Conservation (phyloP, 441 rosid genomes). For the Raphanus hybrid region DNA sequence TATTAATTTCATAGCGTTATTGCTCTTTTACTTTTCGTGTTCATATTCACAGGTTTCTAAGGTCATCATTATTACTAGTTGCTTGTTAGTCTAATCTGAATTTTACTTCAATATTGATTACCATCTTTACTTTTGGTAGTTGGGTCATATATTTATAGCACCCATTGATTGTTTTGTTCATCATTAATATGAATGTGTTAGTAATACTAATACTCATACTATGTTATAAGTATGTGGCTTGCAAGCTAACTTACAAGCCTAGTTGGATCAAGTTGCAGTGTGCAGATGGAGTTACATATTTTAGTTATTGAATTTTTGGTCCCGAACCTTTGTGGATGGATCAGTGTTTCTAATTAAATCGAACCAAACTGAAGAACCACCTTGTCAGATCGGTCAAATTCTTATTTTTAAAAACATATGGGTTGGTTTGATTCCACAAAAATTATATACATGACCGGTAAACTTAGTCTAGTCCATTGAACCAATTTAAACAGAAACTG, state of each 20-base stretch:
- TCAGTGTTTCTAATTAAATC: not conserved
- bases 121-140: conserved; percentile 42
- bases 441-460: not conserved
- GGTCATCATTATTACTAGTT: conserved; percentile 30
- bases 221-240: not conserved
- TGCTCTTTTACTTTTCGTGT: conserved; percentile 5
- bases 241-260: not conserved
- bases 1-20: not conserved
- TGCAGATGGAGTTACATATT: conserved; percentile 10
- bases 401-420: not conserved
- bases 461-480: not conserved
- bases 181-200: conserved; percentile 26
- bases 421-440: not conserved
- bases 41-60: conserved; percentile 11
- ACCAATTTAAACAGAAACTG: not conserved
- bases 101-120: conserved; percentile 35
- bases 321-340: not conserved
- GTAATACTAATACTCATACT: conserved; percentile 22
- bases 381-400: not conserved
- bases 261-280: not conserved
- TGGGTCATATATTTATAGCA: conserved; percentile 42
- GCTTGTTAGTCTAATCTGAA: conserved; percentile 38
- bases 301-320: conserved; percentile 3
- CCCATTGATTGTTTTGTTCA: conserved; percentile 28
- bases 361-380: conserved; percentile 13